Evolutionary conservation across 2,329 filamentous ascomycete species (phyloP).

Genomic region (Fusarium secorum): DNA sequence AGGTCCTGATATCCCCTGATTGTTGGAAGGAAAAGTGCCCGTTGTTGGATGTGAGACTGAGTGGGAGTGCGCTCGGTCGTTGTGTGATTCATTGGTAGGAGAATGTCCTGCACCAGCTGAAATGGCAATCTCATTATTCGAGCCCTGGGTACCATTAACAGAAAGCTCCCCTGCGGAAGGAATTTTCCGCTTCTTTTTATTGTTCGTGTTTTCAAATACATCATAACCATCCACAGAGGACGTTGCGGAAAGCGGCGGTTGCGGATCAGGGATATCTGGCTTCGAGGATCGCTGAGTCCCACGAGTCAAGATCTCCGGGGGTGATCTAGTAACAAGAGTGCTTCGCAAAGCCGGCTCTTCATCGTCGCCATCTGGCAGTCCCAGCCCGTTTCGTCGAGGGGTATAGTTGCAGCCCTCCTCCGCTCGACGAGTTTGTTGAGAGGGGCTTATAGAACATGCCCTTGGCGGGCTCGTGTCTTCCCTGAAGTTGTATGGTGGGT

Average conservation of each 20-base stretch:
- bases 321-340: conserved; percentile 55
- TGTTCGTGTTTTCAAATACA: conserved; percentile 97
- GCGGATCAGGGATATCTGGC: conserved; percentile 56
- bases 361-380: conserved; percentile 68
- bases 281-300: conserved; percentile 54
- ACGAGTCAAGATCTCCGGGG: conserved; percentile 56
- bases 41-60: conserved; percentile 45
- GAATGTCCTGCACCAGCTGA: conserved; percentile 33
- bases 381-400: conserved; percentile 49
- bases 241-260: conserved; percentile 71
- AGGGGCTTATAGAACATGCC: conserved; percentile 30
- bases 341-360: conserved; percentile 56
- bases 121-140: conserved; percentile 48
- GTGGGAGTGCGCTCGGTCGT: conserved; percentile 37
- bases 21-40: conserved; percentile 60
- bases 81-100: conserved; percentile 44
- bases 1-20: conserved; percentile 77
- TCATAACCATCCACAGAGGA: conserved; percentile 89
- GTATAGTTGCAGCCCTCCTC: conserved; percentile 40
- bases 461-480: conserved; percentile 50
- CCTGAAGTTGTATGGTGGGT: conserved; percentile 62
- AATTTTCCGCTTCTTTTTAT: conserved; percentile 99
- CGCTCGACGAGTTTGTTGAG: conserved; percentile 34
- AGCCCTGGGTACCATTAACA: conserved; percentile 52
- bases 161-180: conserved; percentile 81